A percentile compares a stretch with the other conserved stretches of the same genome.
phyloP scores from a whole-genome alignment of 225 moss, liverwort and hornwort genomes.

The Straminergon stramineum region DNA sequence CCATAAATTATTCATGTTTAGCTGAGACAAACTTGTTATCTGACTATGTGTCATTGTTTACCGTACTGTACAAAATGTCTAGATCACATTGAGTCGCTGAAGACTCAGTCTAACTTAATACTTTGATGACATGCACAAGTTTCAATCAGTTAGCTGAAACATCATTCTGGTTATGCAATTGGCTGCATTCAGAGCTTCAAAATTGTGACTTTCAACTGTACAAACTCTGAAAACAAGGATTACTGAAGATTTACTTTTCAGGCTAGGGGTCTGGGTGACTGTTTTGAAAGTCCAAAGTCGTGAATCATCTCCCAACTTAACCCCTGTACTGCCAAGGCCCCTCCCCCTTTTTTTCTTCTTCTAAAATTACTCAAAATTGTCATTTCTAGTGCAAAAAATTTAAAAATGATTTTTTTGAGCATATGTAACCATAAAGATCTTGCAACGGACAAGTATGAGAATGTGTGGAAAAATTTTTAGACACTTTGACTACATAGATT shows the following conservation, averaged over 20 bases:
- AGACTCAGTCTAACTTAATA: background rate
- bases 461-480: background rate
- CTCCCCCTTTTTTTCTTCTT: background rate
- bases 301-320: background rate
- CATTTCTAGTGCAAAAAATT: background rate
- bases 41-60: background rate
- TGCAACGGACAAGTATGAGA: background rate
- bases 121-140: background rate
- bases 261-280: fast-evolving
- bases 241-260: background rate
- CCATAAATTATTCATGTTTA: background rate
- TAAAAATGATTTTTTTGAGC: background rate
- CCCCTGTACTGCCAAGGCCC: no score
- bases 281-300: background rate
- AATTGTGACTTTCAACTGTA: background rate
- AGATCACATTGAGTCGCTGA: background rate
- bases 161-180: background rate
- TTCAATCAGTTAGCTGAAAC: background rate
- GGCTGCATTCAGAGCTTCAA: background rate
- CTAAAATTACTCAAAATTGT: background rate
- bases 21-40: background rate
- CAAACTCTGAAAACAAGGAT: background rate
- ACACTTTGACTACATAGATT: background rate
- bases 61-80: background rate
- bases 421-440: background rate